These are phyloP conservation scores for Tritrichomonas foetus DNA, from an alignment of 208 protist species.

Conservation along the genomic window DNA sequence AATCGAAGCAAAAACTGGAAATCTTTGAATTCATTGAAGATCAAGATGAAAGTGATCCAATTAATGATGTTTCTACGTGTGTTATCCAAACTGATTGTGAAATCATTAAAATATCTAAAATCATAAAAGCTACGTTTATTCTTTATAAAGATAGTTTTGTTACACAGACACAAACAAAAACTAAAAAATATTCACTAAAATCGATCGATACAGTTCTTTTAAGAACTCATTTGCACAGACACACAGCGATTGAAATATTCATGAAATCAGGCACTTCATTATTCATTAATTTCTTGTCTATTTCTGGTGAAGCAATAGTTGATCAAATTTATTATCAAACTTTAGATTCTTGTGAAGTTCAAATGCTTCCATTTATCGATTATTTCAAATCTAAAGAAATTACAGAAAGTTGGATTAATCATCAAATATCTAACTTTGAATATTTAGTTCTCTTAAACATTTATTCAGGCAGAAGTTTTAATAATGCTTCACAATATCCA, in stretches of 20 bases:
- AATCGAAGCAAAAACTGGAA: too few relatives aligned
- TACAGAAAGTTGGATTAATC: not conserved
- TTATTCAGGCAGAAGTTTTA: not conserved
- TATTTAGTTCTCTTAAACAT: not conserved
- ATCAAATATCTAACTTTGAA: not conserved
- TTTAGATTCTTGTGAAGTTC: too few relatives aligned
- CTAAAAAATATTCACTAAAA: too few relatives aligned
- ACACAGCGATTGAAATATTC: constrained; percentile 23
- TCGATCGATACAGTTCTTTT: too few relatives aligned
- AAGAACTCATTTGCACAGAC: not conserved
- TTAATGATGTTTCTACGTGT: too few relatives aligned
- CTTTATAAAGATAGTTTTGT: too few relatives aligned
- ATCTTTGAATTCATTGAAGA: too few relatives aligned
- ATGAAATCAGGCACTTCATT: not conserved
- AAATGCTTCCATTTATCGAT: not conserved
- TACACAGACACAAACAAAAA: too few relatives aligned
- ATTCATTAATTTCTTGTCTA: not conserved
- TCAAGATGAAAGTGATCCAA: too few relatives aligned
- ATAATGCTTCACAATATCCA: not conserved
- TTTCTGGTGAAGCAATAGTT: not conserved
- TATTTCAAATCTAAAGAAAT: not conserved
- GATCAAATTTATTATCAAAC: not conserved
- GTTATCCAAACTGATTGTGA: too few relatives aligned
- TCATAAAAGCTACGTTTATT: too few relatives aligned
- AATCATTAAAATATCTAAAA: too few relatives aligned